Evolutionary conservation across 2,329 filamentous ascomycete genomes (phyloP), one percentile per base, ranked within the genome.

Genomic region (Cordyceps farinosa): DNA sequence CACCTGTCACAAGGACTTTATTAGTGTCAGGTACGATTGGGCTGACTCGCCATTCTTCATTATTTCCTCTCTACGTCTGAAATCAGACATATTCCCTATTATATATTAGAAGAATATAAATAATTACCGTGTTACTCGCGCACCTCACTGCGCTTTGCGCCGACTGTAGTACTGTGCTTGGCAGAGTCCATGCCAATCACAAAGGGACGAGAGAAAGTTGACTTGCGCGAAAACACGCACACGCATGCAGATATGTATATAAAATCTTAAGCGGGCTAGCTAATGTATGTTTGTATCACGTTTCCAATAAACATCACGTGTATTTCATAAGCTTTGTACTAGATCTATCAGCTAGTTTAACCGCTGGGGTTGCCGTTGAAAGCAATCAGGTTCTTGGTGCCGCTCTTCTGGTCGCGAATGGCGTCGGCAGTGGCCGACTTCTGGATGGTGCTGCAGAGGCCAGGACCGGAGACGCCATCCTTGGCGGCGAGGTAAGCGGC

Each of bases 401-500:
- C 45, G 3, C 4, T 5, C 22, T 36, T 3, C 44, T 42, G 47
- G 34, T 61, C 32, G 8, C 22, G 15, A 15, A 64, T 61, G 38
- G 47, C 47, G 40, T 58, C 30, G 29, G n/a, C 5, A 3, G 53
- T 64, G 40, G 58, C 58, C 34, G 38, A 11, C 0, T 64, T 3
- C 7, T 38, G 34, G 47, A 64, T 61, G 36, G 30, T 34, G 38
- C 30, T 32, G 51, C 63, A 64, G 32, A 57, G 11, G 11, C 9
- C 53, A 38, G 47, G 29, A 3, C 63, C 63, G 40, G 52, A 27
- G 47, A 55, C 3, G 36, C 58, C 58, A 17, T 64, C 63, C 42
- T 40, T 42, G 44, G 52, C 38, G 44, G 52, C 63, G 17, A 64
- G 42, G 65, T 67, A 67, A 11, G 67, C 67, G 4, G 66, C 67